A percentile compares a stretch with the other conserved stretches of the same genome.
Evolutionary conservation across 805 yeast species (phyloP).

Genomic region (Kodamaea fukazawae): DNA sequence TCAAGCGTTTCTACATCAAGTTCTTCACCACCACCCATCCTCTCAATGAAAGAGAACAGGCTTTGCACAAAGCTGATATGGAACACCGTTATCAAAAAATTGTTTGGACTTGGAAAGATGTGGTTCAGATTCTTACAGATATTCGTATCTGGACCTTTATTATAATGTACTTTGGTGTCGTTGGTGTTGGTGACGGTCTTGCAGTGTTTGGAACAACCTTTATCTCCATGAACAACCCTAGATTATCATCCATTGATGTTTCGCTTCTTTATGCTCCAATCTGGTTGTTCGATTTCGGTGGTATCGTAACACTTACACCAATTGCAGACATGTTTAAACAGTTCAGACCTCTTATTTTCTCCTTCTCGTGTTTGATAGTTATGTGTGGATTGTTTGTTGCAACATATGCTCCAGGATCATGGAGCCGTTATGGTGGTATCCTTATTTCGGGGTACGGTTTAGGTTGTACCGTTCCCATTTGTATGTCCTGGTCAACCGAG

Average conservation of each 20-base stretch:
- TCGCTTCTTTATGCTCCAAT: slow-evolving; percentile 84
- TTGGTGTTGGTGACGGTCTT: slow-evolving; percentile 85
- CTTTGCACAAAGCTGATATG: slow-evolving; percentile 61
- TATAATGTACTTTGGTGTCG: slow-evolving; percentile 89
- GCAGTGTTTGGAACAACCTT: slow-evolving; percentile 84
- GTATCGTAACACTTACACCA: slow-evolving; percentile 73
- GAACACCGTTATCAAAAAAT: slow-evolving; percentile 44
- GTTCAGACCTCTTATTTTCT: slow-evolving; percentile 61
- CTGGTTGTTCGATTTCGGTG: slow-evolving; percentile 81
- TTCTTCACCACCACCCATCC: slow-evolving; percentile 43
- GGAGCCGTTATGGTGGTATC: slow-evolving; percentile 80
- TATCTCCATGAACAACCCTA: slow-evolving; percentile 61
- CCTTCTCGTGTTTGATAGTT: slow-evolving; percentile 60
- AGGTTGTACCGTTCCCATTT: slow-evolving; percentile 88
- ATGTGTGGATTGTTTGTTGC: slow-evolving; percentile 73
- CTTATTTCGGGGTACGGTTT: slow-evolving; percentile 82
- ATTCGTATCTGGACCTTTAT: slow-evolving; percentile 74
- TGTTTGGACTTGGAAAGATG: slow-evolving; percentile 61
- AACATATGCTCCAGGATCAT: slow-evolving; percentile 68
- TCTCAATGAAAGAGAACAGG: slow-evolving; percentile 50
- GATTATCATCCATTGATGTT: slow-evolving; percentile 60
- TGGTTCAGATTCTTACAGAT: slow-evolving; percentile 55
- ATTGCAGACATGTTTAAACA: slow-evolving; percentile 68
- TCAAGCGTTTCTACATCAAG: slow-evolving; percentile 20
- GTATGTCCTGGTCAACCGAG: slow-evolving; percentile 81